phyloP scores from a whole-genome alignment of 1,284 basidiomycete species.

The Cryptococcus sp. region DNA sequence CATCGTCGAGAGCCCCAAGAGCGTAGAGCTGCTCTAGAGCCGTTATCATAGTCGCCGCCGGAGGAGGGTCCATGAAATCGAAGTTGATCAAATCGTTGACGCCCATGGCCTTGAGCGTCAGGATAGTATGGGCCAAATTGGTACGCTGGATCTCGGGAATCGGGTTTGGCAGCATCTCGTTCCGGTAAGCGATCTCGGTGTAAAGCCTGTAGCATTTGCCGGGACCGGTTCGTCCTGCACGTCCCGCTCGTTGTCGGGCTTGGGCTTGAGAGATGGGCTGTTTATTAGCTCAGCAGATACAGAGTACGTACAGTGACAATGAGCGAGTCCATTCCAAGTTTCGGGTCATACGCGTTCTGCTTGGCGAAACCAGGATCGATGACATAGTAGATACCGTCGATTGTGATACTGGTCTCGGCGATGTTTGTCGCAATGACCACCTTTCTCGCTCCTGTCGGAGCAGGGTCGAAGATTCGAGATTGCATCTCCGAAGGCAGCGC shows the following conservation, averaged over 20 bases:
- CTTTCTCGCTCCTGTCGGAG: constrained; percentile 92
- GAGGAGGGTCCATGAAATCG: constrained; percentile 99
- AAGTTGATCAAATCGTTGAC: constrained; percentile 97
- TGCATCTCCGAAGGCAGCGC: constrained; percentile 97
- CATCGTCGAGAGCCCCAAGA: constrained; percentile 91
- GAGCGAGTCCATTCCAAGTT: constrained; percentile 96
- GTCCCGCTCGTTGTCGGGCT: constrained; percentile 88
- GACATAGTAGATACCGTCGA: constrained; percentile 98
- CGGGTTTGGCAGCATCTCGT: constrained; percentile 97
- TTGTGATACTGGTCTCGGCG: constrained; percentile 96
- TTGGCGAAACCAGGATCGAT: constrained; percentile 98
- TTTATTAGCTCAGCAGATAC: constrained; percentile 4
- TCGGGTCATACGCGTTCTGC: constrained; percentile 97
- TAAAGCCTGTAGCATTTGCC: constrained; percentile 98
- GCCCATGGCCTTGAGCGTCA: constrained; percentile 97
- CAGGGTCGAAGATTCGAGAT: constrained; percentile 93
- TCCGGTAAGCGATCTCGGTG: constrained; percentile 94
- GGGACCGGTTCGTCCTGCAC: constrained; percentile 94
- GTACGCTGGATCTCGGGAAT: constrained; percentile 97
- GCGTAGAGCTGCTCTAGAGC: constrained; percentile 92
- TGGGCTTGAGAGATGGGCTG: constrained; percentile 98
- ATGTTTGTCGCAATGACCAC: constrained; percentile 98
- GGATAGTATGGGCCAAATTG: constrained; percentile 85
- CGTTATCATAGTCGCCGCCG: constrained; percentile 82
- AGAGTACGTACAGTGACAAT: constrained; percentile 67